Percentiles rank a stretch among this genome's conserved stretches.
These are phyloP conservation scores for Erysimum pusillum DNA, from an alignment of 441 rosid species.

Conservation along the genomic window DNA sequence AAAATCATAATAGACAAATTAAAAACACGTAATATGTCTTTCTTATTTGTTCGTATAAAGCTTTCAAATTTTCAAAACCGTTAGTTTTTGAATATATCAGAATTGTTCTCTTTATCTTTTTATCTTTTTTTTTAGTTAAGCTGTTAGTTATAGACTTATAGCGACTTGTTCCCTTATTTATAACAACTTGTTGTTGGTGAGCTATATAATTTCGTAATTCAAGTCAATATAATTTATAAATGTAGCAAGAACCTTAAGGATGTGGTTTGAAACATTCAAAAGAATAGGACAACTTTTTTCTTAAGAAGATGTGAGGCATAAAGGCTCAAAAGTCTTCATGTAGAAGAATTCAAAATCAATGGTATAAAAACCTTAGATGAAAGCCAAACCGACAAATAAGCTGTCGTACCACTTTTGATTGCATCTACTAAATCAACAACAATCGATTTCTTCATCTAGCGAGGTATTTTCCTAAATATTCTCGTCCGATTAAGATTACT, in stretches of 20 bases:
- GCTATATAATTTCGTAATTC: conserved; percentile 9
- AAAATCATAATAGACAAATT: background rate
- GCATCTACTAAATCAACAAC: no score
- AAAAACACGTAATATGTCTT: background rate
- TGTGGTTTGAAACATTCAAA: conserved; percentile 36
- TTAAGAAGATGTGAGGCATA: background rate
- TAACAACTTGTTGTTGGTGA: background rate
- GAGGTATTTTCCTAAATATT: no score
- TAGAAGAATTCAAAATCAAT: conserved; percentile 41
- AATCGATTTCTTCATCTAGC: no score
- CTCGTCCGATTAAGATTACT: no score
- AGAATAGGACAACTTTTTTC: background rate
- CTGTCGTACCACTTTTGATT: no score
- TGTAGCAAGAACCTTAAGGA: conserved; percentile 16
- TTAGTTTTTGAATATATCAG: background rate
- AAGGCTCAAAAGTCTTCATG: conserved; percentile 1
- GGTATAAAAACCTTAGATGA: conserved; percentile 2
- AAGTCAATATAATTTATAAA: background rate
- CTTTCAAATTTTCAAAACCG: background rate
- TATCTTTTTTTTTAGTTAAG: no score
- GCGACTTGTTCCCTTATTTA: background rate
- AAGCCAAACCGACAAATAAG: conserved; percentile 28
- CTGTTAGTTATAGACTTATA: no score
- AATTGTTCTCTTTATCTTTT: background rate
- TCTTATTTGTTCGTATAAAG: background rate